Evolutionary conservation across 345 rosid genomes (phyloP), one percentile per base, ranked within the genome.

Genomic region (Syzygium grande): DNA sequence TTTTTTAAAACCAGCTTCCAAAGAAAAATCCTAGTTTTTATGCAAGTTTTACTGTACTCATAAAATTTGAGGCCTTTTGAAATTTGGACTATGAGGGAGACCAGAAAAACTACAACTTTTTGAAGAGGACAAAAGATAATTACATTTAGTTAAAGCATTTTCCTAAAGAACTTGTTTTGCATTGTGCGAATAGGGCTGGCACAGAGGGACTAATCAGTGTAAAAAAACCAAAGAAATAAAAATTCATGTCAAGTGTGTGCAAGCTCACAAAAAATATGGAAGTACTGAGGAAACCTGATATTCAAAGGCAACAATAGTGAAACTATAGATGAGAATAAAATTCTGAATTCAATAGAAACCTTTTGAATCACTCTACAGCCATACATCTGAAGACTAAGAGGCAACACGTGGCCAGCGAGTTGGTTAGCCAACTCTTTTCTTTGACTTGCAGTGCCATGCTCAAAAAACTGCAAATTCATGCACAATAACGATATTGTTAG

Each of bases 331-430:
- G 7, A 51, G 41, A 65, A 78, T 52, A 53, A 84, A 21, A 49
- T 38, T 23, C 38, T n/a, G n/a, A 80, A 46, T 53, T 63, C 7
- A 79, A 78, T 23, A 54, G 9, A 89, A 91, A 98, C 99, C 99
- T 96, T 98, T 89, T 98, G 99, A 90, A 96, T 98, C 89, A 98
- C 99, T 93, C 99, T 91, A 95, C 99, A 98, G 59, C 99, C 99
- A 89, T 98, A 98, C 99, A 98, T 98, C 91, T 98, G 99, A 88
- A 98, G 94, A 80, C 98, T 94, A 55, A 96, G 97, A 89, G 96
- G 92, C 92, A 98, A 92, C 83, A 96, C 98, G 89, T 96, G 97
- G 85, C 97, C 99, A 65, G 93, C 88, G 56, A 98, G 94, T 85
- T 96, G 96, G 90, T 90, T 94, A 85, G 96, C 98, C 87, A 96